Evolutionary conservation across 257 asterid genomes (phyloP), one percentile per base, ranked within the genome.

Genomic region (Solanum pimpinellifolium): DNA sequence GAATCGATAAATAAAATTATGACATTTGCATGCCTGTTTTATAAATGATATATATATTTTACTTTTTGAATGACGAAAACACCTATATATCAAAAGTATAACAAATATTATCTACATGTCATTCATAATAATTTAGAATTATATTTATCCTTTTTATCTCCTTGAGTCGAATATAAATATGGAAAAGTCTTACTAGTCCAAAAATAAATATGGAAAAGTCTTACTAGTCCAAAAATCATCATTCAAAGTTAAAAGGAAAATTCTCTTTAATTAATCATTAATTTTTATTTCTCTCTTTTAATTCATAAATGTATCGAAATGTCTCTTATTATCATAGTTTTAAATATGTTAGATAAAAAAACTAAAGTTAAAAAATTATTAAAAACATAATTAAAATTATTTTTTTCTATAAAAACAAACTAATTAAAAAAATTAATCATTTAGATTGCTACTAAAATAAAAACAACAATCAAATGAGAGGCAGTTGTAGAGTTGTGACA

Each of bases 371-470:
- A 56, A 0, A 23, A 62, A n/a, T n/a, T 23, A 23, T 60, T 11
- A 23, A 62, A 62, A 15, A 37, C 2, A 37, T 5, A 37, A 5
- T 37, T 37, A 37, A 37, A 11, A 23, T 4, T 4, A 4, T 25
- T n/a, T 14, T 65, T 65, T 25, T 25, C n/a, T 23, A 9, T 10
- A n/a, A 2, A 62, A 2, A 16, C 4, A 16, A 52, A 52, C 23
- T 33, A 33, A 33, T 33, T 33, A 15, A 16, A 20, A n/a, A 62
- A 23, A 4, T 9, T 1, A 65, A 11, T n/a, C n/a, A n/a, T 12
- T 56, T 56, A 6, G 14, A 33, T 15, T 33, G 41, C 94, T 87
- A 89, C 94, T 87, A 89, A 68, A 33, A 21, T 27, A 82, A 21
- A 18, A 27, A 39, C 42, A 49, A 11, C 15, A 69, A 14, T 29